Evolutionary conservation across 2,329 filamentous ascomycete genomes (phyloP), one percentile per base, ranked within the genome.

Genomic region (Zymoseptoria pseudotritici): DNA sequence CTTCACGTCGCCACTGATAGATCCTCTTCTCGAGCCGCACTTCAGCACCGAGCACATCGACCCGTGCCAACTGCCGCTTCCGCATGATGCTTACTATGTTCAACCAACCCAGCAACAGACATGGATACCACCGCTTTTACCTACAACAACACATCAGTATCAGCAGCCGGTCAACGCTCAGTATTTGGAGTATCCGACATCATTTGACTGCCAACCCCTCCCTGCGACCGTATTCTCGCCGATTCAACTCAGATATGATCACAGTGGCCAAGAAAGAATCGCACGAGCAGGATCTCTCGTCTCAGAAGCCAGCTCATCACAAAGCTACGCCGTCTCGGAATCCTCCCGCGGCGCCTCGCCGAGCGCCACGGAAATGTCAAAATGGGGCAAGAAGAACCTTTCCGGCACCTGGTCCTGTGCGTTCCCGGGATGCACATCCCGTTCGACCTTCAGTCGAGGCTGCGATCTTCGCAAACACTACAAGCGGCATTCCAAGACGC

Each of bases 401-500:
- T 73, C 78, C 55, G 77, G 77, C 42, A 80, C 77, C 60, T 86
- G 83, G 83, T 80, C 79, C 53, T 86, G 83, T 69, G 79, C 79
- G 4, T 82, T 82, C 66, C 82, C 81, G 1, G 81, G 79, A 13
- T 86, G 83, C 70, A 79, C 81, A n/a, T 85, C 83, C 51, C 78
- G 78, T 61, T 80, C 82, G 2, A 73, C 79, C 1, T 86, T 86
- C 70, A 80, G 79, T 7, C 77, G 83, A 52, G 82, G 82, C 31
- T 86, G 83, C 67, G 83, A 86, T 69, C 74, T 86, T 19, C 77
- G 83, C 26, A 86, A 86, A 67, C 83, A 86, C 68, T 84, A 81
- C 74, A 84, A 85, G 68, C 76, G 83, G 13, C 83, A 86, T 70
- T 82, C 79, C 26, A 86, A 86, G 65, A 78, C 82, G 17, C 79